Evolutionary conservation across 139 green algal genomes (phyloP).

Genomic region (Micractinium sp.): DNA sequence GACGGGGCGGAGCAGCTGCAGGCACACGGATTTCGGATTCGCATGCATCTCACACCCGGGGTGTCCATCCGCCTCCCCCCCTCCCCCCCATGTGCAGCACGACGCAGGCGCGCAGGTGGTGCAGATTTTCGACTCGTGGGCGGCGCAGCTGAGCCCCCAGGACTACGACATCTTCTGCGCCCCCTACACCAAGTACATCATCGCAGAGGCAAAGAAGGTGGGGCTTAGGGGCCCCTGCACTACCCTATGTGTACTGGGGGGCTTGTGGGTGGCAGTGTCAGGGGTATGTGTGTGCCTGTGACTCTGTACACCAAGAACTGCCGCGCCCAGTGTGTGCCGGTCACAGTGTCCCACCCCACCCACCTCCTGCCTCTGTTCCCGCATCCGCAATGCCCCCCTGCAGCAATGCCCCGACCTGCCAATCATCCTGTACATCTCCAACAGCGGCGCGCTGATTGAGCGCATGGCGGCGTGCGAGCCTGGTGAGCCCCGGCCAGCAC

Average conservation of each 20-base stretch:
- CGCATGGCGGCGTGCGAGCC: constrained; percentile 87
- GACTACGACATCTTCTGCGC: constrained; percentile 93
- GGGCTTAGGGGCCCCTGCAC: too few species aligned
- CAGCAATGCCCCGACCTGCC: constrained; percentile 79
- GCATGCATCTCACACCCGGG: too few species aligned
- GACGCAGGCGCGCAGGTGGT: constrained; percentile 86
- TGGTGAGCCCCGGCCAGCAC: background rate
- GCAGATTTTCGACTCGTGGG: constrained; percentile 98
- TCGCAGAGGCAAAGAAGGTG: constrained; percentile 58
- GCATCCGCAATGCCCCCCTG: background rate
- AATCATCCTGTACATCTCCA: constrained; percentile 95
- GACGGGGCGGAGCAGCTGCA: too few species aligned
- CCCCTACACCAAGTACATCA: constrained; percentile 88
- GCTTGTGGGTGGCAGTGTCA: too few species aligned
- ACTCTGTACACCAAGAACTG: too few species aligned
- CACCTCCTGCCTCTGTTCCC: background rate
- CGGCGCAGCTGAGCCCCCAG: constrained; percentile 70
- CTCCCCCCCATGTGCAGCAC: constrained; percentile 56
- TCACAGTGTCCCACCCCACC: background rate
- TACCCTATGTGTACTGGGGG: too few species aligned
- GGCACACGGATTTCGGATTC: too few species aligned
- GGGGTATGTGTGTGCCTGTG: too few species aligned
- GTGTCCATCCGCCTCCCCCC: too few species aligned
- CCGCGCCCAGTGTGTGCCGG: background rate
- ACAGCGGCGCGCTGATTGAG: constrained; percentile 90